Base-by-base conservation (phyloP, 345 rosid species). In the Eutrema yunnanense region DNA sequence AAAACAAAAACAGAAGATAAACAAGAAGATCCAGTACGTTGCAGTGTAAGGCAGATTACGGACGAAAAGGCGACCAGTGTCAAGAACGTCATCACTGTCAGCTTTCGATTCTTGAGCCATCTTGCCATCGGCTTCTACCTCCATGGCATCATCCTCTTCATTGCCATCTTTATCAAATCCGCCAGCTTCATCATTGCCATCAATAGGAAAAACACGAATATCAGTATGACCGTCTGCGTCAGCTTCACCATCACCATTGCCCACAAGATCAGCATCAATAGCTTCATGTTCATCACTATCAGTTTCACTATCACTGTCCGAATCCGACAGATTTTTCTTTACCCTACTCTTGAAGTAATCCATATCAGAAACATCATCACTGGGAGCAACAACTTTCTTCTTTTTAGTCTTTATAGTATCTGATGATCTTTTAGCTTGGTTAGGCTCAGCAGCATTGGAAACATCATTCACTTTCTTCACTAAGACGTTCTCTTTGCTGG, bases 291-390 rank as follows among this genome's bases (percentile, higher is more conserved):
- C 74, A 66, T 66, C 46, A 13, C 62, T 65, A 49, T 62, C 78
- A 55, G 48, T 63, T 59, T 63, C 77, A 19, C 74, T 78, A 52
- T 78, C 83, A 65, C 84, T 82, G 48, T 85, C 98, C 33, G 96
- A 88, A 80, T 86, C 96, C 2, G 88, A 86, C 85, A 90, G 82
- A 40, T 83, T 83, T 80, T 84, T 86, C 83, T 86, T 88, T 40
- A 92, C 74, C 76, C 86, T 92, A 80, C 99, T 94, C 83, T 87
- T 92, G 74, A 94, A 88, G 66, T 94, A 94, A 62, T 94, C 99
- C 84, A 82, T 78, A 82, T 92, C 96, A 43, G 96, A 88, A 70
- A 86, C 71, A 12, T 77, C 84, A 73, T 83, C 90, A 70, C 73
- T 84, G 54, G 43, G 52, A 44, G 84, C 83, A 73, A 73, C 47